phyloP scores from a whole-genome alignment of 768 basidiomycete genomes.

The Cystobasidium ongulense region DNA sequence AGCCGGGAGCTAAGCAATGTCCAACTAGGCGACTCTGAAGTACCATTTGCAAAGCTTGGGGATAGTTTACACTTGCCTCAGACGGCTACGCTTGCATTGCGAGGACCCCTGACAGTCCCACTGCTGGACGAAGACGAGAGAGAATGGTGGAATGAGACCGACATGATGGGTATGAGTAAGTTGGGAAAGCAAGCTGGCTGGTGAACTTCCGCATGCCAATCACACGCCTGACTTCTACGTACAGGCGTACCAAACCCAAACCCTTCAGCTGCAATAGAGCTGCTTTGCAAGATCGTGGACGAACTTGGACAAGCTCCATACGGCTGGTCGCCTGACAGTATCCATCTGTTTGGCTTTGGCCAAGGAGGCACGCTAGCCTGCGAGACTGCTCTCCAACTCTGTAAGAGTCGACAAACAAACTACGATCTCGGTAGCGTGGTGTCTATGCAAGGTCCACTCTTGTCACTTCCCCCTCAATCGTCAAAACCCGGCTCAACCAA shows the following conservation, averaged over 20 bases:
- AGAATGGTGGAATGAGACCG: constrained; percentile 81
- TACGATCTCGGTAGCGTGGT: constrained; percentile 58
- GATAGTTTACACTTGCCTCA: constrained; percentile 72
- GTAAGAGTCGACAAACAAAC: constrained; percentile 37
- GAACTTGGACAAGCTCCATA: constrained; percentile 56
- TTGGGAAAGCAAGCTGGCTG: background rate
- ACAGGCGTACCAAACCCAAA: constrained; percentile 51
- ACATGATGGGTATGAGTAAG: constrained; percentile 59
- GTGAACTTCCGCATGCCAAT: constrained; percentile 22
- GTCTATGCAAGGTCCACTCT: constrained; percentile 61
- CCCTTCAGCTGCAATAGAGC: constrained; percentile 59
- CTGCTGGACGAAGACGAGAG: constrained; percentile 55
- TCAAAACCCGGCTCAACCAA: background rate
- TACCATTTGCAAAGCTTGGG: constrained; percentile 68
- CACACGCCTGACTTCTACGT: too few relatives aligned
- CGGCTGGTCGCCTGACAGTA: constrained; percentile 58
- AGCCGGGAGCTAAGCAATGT: background rate
- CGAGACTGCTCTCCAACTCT: constrained; percentile 54
- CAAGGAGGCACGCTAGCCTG: constrained; percentile 74
- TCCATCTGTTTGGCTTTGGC: constrained; percentile 80
- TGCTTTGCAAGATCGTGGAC: constrained; percentile 53
- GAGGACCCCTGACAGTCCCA: constrained; percentile 64
- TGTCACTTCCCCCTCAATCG: constrained; percentile 63
- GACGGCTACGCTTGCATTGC: constrained; percentile 71
- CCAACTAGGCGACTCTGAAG: constrained; percentile 66